Conservation (phyloP, 495 filamentous ascomycete genomes). For the Recurvomyces mirabilis region DNA sequence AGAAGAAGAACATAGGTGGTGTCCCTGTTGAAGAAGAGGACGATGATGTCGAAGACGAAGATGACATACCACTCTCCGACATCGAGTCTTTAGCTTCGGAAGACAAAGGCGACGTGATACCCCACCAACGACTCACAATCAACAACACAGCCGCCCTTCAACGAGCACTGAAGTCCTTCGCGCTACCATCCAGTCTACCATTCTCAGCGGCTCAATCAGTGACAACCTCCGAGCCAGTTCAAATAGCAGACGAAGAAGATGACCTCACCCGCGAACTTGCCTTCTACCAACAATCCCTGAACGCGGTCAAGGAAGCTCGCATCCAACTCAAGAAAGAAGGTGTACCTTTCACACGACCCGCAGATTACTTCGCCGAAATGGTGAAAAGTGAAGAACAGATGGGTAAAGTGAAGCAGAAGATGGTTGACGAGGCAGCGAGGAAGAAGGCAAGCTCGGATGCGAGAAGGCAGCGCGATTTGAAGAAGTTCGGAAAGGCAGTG, state of each 20-base stretch:
- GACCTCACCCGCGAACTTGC: constrained; percentile 82
- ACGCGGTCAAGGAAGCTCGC: constrained; percentile 62
- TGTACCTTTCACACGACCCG: constrained; percentile 72
- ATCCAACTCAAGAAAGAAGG: constrained; percentile 66
- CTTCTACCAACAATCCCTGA: constrained; percentile 84
- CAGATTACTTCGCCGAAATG: constrained; percentile 98
- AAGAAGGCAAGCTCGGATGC: constrained; percentile 92
- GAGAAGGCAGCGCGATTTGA: constrained; percentile 81
- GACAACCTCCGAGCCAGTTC: constrained; percentile 40
- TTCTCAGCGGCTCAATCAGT: constrained; percentile 58
- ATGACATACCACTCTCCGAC: constrained; percentile 75
- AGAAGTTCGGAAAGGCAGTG: constrained; percentile 99
- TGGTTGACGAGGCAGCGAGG: constrained; percentile 78
- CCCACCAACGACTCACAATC: constrained; percentile 88
- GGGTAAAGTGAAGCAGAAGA: constrained; percentile 86
- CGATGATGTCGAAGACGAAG: constrained; percentile 22
- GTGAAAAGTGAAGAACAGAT: constrained; percentile 97
- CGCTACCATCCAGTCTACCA: constrained; percentile 45
- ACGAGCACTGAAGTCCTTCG: constrained; percentile 64
- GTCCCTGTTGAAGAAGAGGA: constrained; percentile 30
- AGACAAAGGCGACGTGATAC: constrained; percentile 73
- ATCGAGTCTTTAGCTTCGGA: constrained; percentile 64
- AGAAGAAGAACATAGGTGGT: constrained; percentile 34
- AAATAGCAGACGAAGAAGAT: constrained; percentile 63
- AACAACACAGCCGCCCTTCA: constrained; percentile 87